Base-by-base conservation (phyloP, 495 filamentous ascomycete genomes). In the Neurospora sp. region DNA sequence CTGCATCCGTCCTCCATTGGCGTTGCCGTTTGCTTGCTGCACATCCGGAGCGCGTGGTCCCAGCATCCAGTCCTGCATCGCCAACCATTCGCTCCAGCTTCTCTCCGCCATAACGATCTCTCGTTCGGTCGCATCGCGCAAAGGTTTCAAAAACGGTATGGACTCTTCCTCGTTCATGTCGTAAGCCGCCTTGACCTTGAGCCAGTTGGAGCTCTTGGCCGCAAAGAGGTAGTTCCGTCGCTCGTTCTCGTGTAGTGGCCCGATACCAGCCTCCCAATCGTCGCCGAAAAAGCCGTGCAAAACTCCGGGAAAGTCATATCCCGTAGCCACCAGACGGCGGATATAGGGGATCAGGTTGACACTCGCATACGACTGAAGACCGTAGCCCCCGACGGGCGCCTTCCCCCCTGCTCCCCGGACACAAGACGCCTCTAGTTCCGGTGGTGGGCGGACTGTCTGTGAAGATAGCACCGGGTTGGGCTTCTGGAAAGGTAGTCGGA, bases 61-160 rank as follows among this genome's bases (percentile, higher is more conserved):
- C 65, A 97, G 84, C 93, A 97, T 96, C 93, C 94, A 97, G 78
- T 97, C 93, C 80, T 97, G 92, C 93, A 97, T 96, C 10, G 93
- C 93, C 40, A 97, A 82, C 92, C 93, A 96, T 77, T 91, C 88
- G 77, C 90, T 92, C 92, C 92, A 97, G 71, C 84, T 89, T 74
- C 86, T 86, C 84, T 99, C 94, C 0, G 94, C 96, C 14, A 82
- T 86, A 73, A 92, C 89, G 74, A 98, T 94, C 84, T 98, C 96
- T 31, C 87, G 86, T 76, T 94, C 89, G 39, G 89, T 84, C 3
- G 92, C 89, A 53, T 89, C 86, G 77, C 92, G 89, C 39, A 98
- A 82, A 38, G 94, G 93, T 75, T 89, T 89, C 73, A 98, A 81
- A 78, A 96, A 99, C 4, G 95, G 96, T 31, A 97, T 89, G 40